Percentiles rank a stretch among this genome's conserved stretches.
Evolutionary conservation across 2,329 filamentous ascomycete genomes (phyloP).

Genomic region (Myotisia sp.): DNA sequence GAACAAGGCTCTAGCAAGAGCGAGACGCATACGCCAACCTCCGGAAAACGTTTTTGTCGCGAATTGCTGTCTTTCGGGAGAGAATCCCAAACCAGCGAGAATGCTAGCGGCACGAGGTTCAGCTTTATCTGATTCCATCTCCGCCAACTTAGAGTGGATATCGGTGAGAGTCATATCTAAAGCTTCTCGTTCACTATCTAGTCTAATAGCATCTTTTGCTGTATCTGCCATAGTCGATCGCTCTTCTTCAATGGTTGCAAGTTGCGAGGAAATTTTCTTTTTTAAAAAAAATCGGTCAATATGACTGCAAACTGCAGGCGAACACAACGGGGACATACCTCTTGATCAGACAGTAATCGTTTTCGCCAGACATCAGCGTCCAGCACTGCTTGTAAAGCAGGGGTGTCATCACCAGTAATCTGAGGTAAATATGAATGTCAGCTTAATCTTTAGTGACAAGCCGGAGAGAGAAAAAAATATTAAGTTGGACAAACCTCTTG

Average conservation of each 20-base stretch:
- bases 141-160: conserved; percentile 76
- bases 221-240: conserved; percentile 75
- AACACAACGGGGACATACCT: conserved; percentile 40
- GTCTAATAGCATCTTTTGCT: conserved; percentile 67
- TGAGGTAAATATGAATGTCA: conserved; percentile 22
- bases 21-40: conserved; percentile 98
- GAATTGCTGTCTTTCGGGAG: conserved; percentile 75
- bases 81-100: conserved; percentile 92
- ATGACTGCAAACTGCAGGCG: no score
- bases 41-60: conserved; percentile 97
- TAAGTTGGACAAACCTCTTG: conserved; percentile 57
- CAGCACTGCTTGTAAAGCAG: conserved; percentile 83
- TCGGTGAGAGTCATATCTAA: conserved; percentile 83
- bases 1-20: conserved; percentile 85
- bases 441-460: no score
- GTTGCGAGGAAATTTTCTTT: conserved; percentile 59
- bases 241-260: conserved; percentile 64
- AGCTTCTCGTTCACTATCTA: conserved; percentile 79
- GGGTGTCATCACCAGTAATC: conserved; percentile 90
- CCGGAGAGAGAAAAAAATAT: not conserved
- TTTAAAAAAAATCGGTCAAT: conserved; percentile 9
- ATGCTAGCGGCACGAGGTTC: conserved; percentile 93
- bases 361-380: conserved; percentile 99
- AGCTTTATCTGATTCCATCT: conserved; percentile 99
- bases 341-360: conserved; percentile 77